Base-by-base conservation (phyloP, 2,329 filamentous ascomycete genomes). In the Thielaviopsis euricoi region DNA sequence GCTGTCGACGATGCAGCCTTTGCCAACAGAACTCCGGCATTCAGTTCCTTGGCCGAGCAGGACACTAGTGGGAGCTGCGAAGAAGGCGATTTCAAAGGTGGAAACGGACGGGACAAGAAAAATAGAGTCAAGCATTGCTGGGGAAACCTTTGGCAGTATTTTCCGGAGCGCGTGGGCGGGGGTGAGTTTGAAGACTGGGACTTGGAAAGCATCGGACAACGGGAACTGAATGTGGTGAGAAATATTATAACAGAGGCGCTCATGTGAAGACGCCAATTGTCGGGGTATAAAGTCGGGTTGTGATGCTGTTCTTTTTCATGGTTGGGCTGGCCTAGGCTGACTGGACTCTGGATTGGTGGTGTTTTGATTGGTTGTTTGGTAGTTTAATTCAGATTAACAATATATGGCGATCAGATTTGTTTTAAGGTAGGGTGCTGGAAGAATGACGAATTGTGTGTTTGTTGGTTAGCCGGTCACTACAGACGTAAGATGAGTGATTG, bases 91-190 rank as follows among this genome's bases (percentile, higher is more conserved):
- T n/a, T 6, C 13, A 48, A 48, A 21, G 19, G 6, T 19, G 2
- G 3, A 19, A 21, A 10, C n/a, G 43, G 43, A 48, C 43, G 43
- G 17, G 9, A 48, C n/a, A 48, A n/a, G 43, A 48, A 21, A 4
- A 48, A 10, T n/a, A 48, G 10, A 21, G 21, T n/a, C 43, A 48
- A 48, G 43, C 50, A 57, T 13, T 60, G 50, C 43, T 60, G 58
- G 58, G 58, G 58, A 19, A 19, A 54, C 19, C 57, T 60, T 50
- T 60, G 58, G 58, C 46, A 29, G 10, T 60, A 53, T 46, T 60
- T 60, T 25, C 43, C 55, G 13, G 33, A 54, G n/a, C 37, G 58
- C 17, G 10, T 52, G 17, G 51, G 23, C 17, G 50, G 33, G 13
- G 49, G 33, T n/a, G n/a, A 40, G 23, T 57, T 57, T 43, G 56